A percentile compares a stretch with the other conserved stretches of the same genome.
phyloP scores from a whole-genome alignment of 495 filamentous ascomycete species.

The Hypoxylon crocopeplum region DNA sequence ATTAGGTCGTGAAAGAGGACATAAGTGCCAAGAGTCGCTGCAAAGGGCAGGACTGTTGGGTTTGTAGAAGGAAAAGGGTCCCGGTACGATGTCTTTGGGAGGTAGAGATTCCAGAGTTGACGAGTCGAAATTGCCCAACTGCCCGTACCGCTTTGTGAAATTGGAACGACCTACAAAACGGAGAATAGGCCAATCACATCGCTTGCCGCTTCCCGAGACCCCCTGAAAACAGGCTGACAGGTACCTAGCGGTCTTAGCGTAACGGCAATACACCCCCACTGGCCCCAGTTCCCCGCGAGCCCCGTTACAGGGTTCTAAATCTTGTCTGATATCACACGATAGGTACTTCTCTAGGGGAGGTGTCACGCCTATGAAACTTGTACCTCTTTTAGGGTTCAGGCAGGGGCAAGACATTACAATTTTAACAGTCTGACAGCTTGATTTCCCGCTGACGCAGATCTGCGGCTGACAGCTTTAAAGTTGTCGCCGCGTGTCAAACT shows the following conservation, averaged over 20 bases:
- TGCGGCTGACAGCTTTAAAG: not conserved
- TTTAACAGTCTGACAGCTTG: not conserved
- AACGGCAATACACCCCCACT: not conserved
- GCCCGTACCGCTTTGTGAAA: constrained; percentile 22
- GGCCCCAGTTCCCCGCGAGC: constrained; percentile 5
- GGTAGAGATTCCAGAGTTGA: constrained; percentile 12
- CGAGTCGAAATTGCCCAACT: constrained; percentile 27
- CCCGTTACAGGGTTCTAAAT: constrained; percentile 4
- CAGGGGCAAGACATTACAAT: constrained; percentile 13
- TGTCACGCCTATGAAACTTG: constrained; percentile 1
- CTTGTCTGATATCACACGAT: constrained; percentile 2
- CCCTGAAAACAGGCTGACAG: constrained; percentile 18
- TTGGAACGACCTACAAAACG: constrained; percentile 5
- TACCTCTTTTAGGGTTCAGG: constrained; percentile 13
- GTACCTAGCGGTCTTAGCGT: constrained; percentile 21
- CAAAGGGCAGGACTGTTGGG: not conserved
- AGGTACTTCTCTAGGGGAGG: constrained; percentile 7
- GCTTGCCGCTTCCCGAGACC: constrained; percentile 36
- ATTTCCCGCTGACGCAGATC: not conserved
- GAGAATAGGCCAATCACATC: constrained; percentile 23
- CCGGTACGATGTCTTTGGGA: not conserved
- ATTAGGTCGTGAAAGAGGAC: constrained; percentile 11
- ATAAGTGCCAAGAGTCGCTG: constrained; percentile 9
- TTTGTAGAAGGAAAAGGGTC: not conserved
- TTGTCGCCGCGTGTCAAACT: constrained; percentile 16